Conservation (phyloP, 345 rosid genomes). For the Ceriops zippeliana region DNA sequence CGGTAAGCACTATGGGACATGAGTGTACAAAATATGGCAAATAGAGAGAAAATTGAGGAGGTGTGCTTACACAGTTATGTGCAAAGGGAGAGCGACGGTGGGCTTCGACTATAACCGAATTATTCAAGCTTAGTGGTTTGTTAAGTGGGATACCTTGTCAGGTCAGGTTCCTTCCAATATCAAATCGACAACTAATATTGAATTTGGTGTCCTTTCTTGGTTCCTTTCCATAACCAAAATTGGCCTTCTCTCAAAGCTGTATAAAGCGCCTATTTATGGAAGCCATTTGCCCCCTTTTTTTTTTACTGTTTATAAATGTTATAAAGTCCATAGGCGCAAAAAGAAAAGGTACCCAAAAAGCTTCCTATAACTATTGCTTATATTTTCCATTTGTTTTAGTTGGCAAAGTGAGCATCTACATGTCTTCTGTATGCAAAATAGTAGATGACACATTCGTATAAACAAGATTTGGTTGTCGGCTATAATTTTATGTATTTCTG, state of each 20-base stretch:
- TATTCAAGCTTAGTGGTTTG: not conserved
- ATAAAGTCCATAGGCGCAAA: too few relatives aligned
- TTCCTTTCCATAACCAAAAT: slow-evolving; percentile 15
- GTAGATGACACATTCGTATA: not conserved
- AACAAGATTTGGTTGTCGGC: not conserved
- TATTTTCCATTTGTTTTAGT: too few relatives aligned
- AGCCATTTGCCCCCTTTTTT: not conserved
- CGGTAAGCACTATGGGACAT: slow-evolving; percentile 10
- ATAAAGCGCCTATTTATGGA: not conserved
- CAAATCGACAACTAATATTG: not conserved
- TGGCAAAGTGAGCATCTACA: too few relatives aligned
- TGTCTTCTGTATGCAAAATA: too few relatives aligned
- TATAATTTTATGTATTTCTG: too few relatives aligned
- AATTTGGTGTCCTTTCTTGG: slow-evolving; percentile 38
- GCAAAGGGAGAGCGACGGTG: slow-evolving; percentile 6
- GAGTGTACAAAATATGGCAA: slow-evolving; percentile 24
- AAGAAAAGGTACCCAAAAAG: too few relatives aligned
- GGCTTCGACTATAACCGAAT: not conserved
- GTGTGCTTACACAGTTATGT: slow-evolving; percentile 14
- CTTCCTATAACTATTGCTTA: too few relatives aligned
- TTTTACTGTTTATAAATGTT: too few relatives aligned
- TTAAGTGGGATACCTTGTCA: slow-evolving; percentile 20
- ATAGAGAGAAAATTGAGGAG: slow-evolving; percentile 4
- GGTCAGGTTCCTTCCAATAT: slow-evolving; percentile 8
- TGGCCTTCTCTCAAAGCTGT: slow-evolving; percentile 6